A percentile compares a stretch with the other conserved stretches of the same genome.
phyloP scores from a whole-genome alignment of 2,329 filamentous ascomycete species.

The Botryosphaeria dothidea region DNA sequence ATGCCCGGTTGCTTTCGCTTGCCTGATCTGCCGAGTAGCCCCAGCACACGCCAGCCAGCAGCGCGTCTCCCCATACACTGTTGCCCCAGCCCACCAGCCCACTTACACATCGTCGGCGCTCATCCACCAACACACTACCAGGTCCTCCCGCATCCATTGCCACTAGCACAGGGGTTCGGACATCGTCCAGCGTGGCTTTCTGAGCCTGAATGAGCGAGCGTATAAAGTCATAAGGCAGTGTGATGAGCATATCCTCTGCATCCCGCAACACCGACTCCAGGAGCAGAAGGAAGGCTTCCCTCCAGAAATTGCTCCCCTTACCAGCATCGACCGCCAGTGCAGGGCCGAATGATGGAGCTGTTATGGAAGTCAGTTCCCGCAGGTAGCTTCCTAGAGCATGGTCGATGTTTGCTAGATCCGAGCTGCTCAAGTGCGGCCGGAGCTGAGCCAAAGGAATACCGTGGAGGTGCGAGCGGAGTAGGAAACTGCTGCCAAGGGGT shows the following conservation, averaged over 20 bases:
- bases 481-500: slow-evolving; percentile 34
- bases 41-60: slow-evolving; percentile 52
- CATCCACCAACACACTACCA: slow-evolving; percentile 55
- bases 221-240: slow-evolving; percentile 57
- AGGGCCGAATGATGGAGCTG: slow-evolving; percentile 53
- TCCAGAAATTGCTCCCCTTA: slow-evolving; percentile 53
- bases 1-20: slow-evolving; percentile 27
- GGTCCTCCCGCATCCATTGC: slow-evolving; percentile 51
- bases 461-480: slow-evolving; percentile 35
- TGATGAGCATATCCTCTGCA: slow-evolving; percentile 60
- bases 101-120: slow-evolving; percentile 47
- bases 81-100: slow-evolving; percentile 56
- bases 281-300: slow-evolving; percentile 52
- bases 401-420: slow-evolving; percentile 41
- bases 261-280: slow-evolving; percentile 57
- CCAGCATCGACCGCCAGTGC: slow-evolving; percentile 48
- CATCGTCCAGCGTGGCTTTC: slow-evolving; percentile 49
- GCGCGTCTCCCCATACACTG: slow-evolving; percentile 58
- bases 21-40: slow-evolving; percentile 34
- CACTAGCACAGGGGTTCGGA: slow-evolving; percentile 54
- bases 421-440: slow-evolving; percentile 32
- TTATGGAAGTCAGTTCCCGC: slow-evolving; percentile 46
- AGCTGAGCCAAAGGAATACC: slow-evolving; percentile 37
- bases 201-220: slow-evolving; percentile 45
- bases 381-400: slow-evolving; percentile 42